Evolutionary conservation across 306 rosid genomes (phyloP).

Genomic region (Lagenaria siceraria): DNA sequence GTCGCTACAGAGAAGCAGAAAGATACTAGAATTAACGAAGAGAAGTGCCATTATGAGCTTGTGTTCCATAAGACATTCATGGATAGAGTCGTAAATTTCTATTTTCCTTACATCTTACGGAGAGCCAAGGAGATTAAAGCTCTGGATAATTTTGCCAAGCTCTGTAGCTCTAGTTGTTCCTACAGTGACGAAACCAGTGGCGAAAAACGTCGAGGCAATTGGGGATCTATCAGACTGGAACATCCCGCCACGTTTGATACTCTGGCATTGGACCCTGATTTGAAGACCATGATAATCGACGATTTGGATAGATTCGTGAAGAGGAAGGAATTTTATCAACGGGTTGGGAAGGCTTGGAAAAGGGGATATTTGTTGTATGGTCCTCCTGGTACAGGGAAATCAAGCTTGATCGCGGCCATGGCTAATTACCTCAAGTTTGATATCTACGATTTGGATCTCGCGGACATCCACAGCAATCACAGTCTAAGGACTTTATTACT

Average conservation of each 20-base stretch:
- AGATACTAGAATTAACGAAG: accelerated
- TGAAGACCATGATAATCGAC: background rate
- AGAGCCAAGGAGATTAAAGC: background rate
- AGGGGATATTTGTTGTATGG: background rate
- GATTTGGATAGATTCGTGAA: background rate
- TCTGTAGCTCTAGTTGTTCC: background rate
- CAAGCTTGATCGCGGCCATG: background rate
- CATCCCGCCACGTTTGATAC: constrained; percentile 1
- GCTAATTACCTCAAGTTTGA: constrained; percentile 8
- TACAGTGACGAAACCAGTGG: background rate
- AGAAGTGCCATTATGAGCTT: background rate
- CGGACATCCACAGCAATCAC: background rate
- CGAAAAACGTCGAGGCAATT: background rate
- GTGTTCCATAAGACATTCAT: background rate
- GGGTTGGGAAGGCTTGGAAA: constrained; percentile 1
- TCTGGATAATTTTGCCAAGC: background rate
- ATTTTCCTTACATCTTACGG: background rate
- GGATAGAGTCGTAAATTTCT: background rate
- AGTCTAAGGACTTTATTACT: background rate
- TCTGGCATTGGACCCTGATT: background rate
- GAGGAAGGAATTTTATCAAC: background rate
- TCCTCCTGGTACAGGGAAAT: constrained; percentile 4
- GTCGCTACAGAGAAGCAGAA: background rate
- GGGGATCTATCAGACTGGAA: background rate
- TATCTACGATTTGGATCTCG: background rate